Evolutionary conservation across 2,329 filamentous ascomycete species (phyloP).

Genomic region (Fusarium torreyae): DNA sequence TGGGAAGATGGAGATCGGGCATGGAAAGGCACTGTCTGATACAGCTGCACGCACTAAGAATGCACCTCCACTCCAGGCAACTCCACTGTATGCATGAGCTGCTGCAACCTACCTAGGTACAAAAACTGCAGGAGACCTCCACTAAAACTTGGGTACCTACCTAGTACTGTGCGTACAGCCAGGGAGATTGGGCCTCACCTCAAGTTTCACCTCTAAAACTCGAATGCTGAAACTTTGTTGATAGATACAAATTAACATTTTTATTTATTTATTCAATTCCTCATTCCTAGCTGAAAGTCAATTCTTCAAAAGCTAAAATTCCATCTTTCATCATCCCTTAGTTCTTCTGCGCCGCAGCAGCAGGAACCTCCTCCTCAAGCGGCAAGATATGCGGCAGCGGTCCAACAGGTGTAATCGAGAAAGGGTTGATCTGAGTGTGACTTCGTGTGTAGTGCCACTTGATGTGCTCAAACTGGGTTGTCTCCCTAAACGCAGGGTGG

Average conservation of each 20-base stretch:
- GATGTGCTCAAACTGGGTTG: slow-evolving; percentile 95
- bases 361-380: slow-evolving; percentile 82
- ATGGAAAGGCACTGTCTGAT: slow-evolving; percentile 23
- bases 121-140: slow-evolving; percentile 7
- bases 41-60: slow-evolving; percentile 24
- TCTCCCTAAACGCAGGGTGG: slow-evolving; percentile 80
- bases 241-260: background rate
- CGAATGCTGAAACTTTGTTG: no score
- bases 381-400: slow-evolving; percentile 86
- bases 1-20: slow-evolving; percentile 18
- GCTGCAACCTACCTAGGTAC: no score
- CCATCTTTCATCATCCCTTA: slow-evolving; percentile 1
- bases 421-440: slow-evolving; percentile 76
- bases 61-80: slow-evolving; percentile 17
- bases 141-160: slow-evolving; percentile 21
- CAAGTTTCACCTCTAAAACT: slow-evolving; percentile 17
- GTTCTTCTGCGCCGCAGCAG: slow-evolving; percentile 62
- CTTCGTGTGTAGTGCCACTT: slow-evolving; percentile 80
- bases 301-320: no score
- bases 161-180: background rate
- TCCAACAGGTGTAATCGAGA: slow-evolving; percentile 85
- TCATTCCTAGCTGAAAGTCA: no score
- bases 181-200: slow-evolving; percentile 24
- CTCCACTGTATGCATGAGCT: slow-evolving; percentile 1
- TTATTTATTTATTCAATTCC: no score